Evolutionary conservation across 1,284 basidiomycete species (phyloP).

Genomic region (Flammula alnicola): DNA sequence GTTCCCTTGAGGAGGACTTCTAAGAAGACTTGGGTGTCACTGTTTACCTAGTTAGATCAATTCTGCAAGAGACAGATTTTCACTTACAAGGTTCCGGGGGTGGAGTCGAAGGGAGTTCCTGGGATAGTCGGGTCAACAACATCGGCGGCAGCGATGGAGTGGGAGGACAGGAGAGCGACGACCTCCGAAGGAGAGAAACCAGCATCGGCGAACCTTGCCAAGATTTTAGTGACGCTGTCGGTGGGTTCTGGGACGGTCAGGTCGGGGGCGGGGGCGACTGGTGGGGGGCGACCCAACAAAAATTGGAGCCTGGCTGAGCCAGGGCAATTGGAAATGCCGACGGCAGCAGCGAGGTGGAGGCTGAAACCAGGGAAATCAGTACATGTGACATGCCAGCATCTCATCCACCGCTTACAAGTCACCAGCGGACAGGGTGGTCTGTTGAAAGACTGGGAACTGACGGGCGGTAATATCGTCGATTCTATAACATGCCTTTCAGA

Average conservation of each 20-base stretch:
- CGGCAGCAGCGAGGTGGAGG: conserved; percentile 41
- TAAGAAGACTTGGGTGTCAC: conserved; percentile 30
- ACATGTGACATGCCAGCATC: no score
- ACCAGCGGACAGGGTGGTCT: conserved; percentile 29
- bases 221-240: conserved; percentile 38
- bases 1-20: conserved; percentile 29
- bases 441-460: conserved; percentile 30
- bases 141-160: conserved; percentile 28
- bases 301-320: conserved; percentile 39
- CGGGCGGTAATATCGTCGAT: conserved; percentile 36
- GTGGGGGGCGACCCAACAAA: conserved; percentile 38
- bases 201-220: conserved; percentile 41
- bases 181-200: conserved; percentile 40
- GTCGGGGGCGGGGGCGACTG: conserved; percentile 39
- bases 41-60: no score
- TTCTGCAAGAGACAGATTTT: no score
- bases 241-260: conserved; percentile 41
- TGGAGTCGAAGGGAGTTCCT: conserved; percentile 39
- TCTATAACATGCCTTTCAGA: no score
- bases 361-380: no score
- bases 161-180: conserved; percentile 40
- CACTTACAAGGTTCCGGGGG: conserved; percentile 18
- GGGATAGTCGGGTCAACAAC: conserved; percentile 26
- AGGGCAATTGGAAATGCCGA: conserved; percentile 42
- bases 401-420: conserved; percentile 38